Percentiles rank a stretch among this genome's conserved stretches.
Conservation (phyloP, 208 protist genomes). For the Trypanosoma mega region DNA sequence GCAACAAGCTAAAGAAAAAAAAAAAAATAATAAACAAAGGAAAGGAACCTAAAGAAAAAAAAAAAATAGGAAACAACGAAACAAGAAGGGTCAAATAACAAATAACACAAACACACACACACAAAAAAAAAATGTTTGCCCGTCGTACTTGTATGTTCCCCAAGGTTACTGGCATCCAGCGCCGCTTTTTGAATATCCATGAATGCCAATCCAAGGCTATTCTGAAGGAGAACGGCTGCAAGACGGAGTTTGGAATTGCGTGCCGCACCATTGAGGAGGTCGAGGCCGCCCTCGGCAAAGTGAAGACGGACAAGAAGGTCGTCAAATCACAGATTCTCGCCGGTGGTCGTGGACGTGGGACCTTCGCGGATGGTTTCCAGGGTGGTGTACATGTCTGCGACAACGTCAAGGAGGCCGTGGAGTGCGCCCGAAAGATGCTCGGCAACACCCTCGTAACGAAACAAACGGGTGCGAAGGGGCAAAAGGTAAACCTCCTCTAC, state of each 20-base stretch:
- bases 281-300: slow-evolving; percentile 84
- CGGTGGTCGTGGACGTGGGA: slow-evolving; percentile 98
- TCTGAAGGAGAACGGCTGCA: slow-evolving; percentile 87
- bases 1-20: neutral
- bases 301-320: slow-evolving; percentile 92
- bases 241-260: slow-evolving; percentile 89
- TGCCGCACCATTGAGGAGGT: slow-evolving; percentile 88
- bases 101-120: neutral
- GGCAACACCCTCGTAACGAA: slow-evolving; percentile 98
- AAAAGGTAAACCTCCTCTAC: slow-evolving; percentile 89
- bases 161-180: slow-evolving; percentile 50
- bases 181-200: slow-evolving; percentile 91
- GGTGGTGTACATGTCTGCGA: slow-evolving; percentile 91
- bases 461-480: slow-evolving; percentile 97
- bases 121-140: slow-evolving; percentile 46
- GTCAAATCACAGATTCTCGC: slow-evolving; percentile 99
- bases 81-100: neutral
- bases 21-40: slow-evolving; percentile 6
- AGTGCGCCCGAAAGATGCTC: slow-evolving; percentile 96
- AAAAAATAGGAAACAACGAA: slow-evolving; percentile 8
- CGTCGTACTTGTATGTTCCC: slow-evolving; percentile 65
- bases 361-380: slow-evolving; percentile 97
- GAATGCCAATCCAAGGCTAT: slow-evolving; percentile 93
- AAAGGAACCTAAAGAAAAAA: neutral
- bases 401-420: slow-evolving; percentile 79